Percentiles rank a stretch among this genome's conserved stretches.
phyloP scores from a whole-genome alignment of 2,329 filamentous ascomycete species.

The Ascochyta pisi region DNA sequence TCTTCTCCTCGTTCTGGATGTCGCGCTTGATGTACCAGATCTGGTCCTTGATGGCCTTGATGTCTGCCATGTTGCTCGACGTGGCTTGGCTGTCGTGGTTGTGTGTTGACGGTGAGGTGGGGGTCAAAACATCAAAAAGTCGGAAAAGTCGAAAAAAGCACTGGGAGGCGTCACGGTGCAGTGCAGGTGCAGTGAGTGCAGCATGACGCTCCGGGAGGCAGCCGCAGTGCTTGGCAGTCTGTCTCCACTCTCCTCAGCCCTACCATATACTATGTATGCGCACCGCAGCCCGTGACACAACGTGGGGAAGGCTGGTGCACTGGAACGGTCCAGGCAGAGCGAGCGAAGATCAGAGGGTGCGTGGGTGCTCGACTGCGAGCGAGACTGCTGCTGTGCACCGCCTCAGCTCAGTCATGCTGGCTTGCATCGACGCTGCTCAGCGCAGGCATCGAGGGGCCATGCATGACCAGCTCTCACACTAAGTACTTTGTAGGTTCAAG shows the following conservation, averaged over 20 bases:
- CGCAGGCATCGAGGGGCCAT: neutral
- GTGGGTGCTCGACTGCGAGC: neutral
- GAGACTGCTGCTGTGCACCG: neutral
- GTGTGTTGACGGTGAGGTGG: too few species aligned
- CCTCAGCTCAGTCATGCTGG: slow-evolving; percentile 7
- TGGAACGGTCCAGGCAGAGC: neutral
- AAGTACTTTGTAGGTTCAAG: too few species aligned
- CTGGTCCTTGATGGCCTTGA: slow-evolving; percentile 36
- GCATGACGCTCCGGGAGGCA: slow-evolving; percentile 19
- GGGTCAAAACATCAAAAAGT: too few species aligned
- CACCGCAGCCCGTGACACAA: neutral
- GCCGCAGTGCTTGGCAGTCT: slow-evolving; percentile 21
- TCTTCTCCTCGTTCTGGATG: slow-evolving; percentile 29
- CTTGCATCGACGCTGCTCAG: neutral
- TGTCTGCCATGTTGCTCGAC: slow-evolving; percentile 29
- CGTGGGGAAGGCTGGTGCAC: slow-evolving; percentile 1
- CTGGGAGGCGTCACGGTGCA: neutral
- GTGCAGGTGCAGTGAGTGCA: slow-evolving; percentile 7
- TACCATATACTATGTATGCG: neutral
- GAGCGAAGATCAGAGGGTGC: neutral
- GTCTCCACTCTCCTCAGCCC: slow-evolving; percentile 25
- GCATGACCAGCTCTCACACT: neutral
- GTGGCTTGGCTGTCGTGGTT: neutral
- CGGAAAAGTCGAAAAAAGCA: too few species aligned
- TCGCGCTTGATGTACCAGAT: slow-evolving; percentile 37